Evolutionary conservation across 495 filamentous ascomycete species (phyloP), one percentile per base, ranked within the genome.

Genomic region (Durotheca rogersii): DNA sequence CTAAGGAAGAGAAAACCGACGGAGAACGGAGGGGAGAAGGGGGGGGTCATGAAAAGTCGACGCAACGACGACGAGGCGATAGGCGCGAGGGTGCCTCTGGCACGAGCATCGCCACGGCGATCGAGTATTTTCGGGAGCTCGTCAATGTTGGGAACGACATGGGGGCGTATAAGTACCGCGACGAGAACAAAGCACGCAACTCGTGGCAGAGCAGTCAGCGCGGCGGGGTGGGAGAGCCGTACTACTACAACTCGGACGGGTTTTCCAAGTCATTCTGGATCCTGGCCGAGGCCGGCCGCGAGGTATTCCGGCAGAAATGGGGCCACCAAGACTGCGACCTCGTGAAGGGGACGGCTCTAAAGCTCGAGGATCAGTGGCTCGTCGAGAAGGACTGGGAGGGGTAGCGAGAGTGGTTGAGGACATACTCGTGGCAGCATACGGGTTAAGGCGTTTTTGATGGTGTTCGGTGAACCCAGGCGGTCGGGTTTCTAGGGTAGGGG

Each of bases 151-250:
- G 61, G 38, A 57, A 67, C 23, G 58, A 62, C 11, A 73, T 72
- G 51, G 60, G 75, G 10, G 65, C 72, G 19, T 56, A 68, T 33
- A 73, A 81, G 51, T 61, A 74, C 41, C 59, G 58, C n/a, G 61
- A 56, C 31, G 50, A 65, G 1, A 55, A 60, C 11, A 54, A 58
- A 0, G 72, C 67, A 4, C 58, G 78, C 7, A 81, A 81, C 58
- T 72, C 65, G 11, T 81, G 78, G 78, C 78, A 81, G 32, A 61
- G 45, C 2, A 62, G 58, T 39, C 78, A 80, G 47, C 67, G 56
- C 11, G 78, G 78, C 18, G 78, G 77, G 0, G 45, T 74, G 37
- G 78, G 77, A 4, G 78, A 81, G 49, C 78, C 78, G 4, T 81
- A 75, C 41, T 79, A 78, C 47, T 54, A 76, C 25, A 71, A 79